phyloP scores from a whole-genome alignment of 108 stramenopile genomes.

The Discostella pseudostelligera region DNA sequence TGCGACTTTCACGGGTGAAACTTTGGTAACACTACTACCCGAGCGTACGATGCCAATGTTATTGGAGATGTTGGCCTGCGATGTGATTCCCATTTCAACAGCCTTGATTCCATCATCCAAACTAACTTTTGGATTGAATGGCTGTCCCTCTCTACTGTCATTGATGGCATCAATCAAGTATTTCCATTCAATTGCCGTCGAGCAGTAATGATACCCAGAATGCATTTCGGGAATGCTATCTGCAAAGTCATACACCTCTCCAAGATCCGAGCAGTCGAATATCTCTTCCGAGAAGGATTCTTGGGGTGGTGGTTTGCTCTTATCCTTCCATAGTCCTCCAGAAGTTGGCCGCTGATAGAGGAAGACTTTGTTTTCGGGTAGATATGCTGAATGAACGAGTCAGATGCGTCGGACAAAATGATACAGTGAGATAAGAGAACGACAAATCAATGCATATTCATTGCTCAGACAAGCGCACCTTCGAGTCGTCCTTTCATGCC shows the following conservation, averaged over 20 bases:
- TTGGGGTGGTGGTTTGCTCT: slow-evolving; percentile 71
- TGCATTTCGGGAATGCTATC: slow-evolving; percentile 63
- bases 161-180: slow-evolving; percentile 59
- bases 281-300: slow-evolving; percentile 53
- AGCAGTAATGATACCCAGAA: slow-evolving; percentile 79
- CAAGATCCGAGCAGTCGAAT: slow-evolving; percentile 75
- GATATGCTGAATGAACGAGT: slow-evolving; percentile 50
- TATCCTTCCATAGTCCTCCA: slow-evolving; percentile 58
- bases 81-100: slow-evolving; percentile 71
- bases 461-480: slow-evolving; percentile 2
- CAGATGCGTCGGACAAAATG: too few species aligned
- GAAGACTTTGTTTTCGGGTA: slow-evolving; percentile 87
- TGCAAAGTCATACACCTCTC: slow-evolving; percentile 62
- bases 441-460: neutral
- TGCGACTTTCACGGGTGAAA: slow-evolving; percentile 26
- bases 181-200: slow-evolving; percentile 82
- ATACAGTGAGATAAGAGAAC: neutral
- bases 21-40: slow-evolving; percentile 1
- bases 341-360: slow-evolving; percentile 58
- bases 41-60: slow-evolving; percentile 26
- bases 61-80: slow-evolving; percentile 23
- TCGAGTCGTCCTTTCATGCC: slow-evolving; percentile 82
- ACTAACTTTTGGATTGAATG: slow-evolving; percentile 63
- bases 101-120: slow-evolving; percentile 76
- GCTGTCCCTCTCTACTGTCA: slow-evolving; percentile 35